Base-by-base conservation (phyloP, 345 rosid species). In the Microthlaspi erraticum region DNA sequence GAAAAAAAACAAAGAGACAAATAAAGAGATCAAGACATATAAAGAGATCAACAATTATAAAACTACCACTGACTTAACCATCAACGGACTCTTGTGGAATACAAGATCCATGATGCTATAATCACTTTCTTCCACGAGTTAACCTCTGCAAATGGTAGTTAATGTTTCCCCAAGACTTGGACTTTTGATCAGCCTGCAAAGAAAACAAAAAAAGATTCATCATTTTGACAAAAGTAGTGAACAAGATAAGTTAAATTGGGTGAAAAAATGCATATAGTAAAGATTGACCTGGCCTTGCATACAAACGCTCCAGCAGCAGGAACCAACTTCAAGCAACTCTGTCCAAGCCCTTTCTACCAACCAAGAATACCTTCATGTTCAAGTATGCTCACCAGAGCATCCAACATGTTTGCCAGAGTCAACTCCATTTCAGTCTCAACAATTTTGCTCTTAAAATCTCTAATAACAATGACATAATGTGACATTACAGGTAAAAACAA, bases 261-360 rank as follows among this genome's bases (percentile, higher is more conserved):
- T 36, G 61, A 20, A 9, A 34, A 58, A 26, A n/a, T 6, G 49
- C 8, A 18, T 44, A 55, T 44, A n/a, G n/a, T n/a, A n/a, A n/a
- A 11, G 5, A 34, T 18, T 52, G 41, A 85, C 97, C 93, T 89
- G 89, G 34, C 90, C 79, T 26, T 82, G 80, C 88, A 89, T 81
- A 76, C 93, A 88, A 64, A 90, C 66, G 75, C 60, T 84, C 51
- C 89, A 45, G 42, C 99, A 44, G 99, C 98, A 33, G 96, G 97
- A 33, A 93, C 96, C 85, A 93, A 64, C 81, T 93, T 93, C 89
- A 91, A 78, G 88, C 96, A 91, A 75, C 97, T 93, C 0, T 94
- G 97, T 37, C 97, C 98, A 64, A 93, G 73, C 49, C 98, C 98
- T 74, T 84, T 89, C 68, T 91, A 93, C 64, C 93, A 76, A 65